Conservation (phyloP, 768 basidiomycete species). For the Tephrocybe sp. region DNA sequence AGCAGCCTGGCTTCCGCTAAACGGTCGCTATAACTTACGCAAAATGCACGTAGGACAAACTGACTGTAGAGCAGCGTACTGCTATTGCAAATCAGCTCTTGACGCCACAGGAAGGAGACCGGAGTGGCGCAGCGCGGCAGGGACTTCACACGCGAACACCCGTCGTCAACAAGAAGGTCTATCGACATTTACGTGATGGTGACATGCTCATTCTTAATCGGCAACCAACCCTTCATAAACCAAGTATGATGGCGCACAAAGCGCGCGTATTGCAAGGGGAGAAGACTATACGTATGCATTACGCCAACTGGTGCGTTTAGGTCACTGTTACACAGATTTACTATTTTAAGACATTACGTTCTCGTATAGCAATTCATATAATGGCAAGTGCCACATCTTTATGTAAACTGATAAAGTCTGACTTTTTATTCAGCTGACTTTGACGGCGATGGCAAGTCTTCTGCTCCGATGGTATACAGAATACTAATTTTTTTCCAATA, state of each 20-base stretch:
- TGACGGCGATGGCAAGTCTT: conserved; percentile 77
- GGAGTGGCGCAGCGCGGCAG: conserved; percentile 39
- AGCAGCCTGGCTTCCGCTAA: conserved; percentile 17
- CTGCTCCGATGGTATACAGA: not conserved
- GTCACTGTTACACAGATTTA: conserved; percentile 1
- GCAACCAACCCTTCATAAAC: conserved; percentile 98
- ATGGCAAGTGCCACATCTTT: conserved; percentile 54
- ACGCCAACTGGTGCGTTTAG: conserved; percentile 88
- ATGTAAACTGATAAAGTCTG: not conserved
- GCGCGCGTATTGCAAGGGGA: conserved; percentile 92
- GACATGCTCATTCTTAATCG: conserved; percentile 96
- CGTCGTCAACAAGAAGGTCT: conserved; percentile 95
- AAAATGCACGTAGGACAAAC: conserved; percentile 67
- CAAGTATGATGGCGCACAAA: conserved; percentile 98
- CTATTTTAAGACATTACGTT: conserved; percentile 15
- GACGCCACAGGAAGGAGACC: conserved; percentile 83
- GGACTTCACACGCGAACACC: conserved; percentile 77
- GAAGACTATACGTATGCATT: conserved; percentile 99
- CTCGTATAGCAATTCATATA: conserved; percentile 88
- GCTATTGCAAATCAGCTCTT: conserved; percentile 95
- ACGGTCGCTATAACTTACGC: conserved; percentile 2
- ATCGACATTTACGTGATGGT: conserved; percentile 91
- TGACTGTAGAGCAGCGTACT: conserved; percentile 85
- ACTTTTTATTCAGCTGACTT: conserved; percentile 66
- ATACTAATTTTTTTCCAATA: too few relatives aligned